Conservation (phyloP, 148 eudicot species). For the Rhododendron ferrugineum region DNA sequence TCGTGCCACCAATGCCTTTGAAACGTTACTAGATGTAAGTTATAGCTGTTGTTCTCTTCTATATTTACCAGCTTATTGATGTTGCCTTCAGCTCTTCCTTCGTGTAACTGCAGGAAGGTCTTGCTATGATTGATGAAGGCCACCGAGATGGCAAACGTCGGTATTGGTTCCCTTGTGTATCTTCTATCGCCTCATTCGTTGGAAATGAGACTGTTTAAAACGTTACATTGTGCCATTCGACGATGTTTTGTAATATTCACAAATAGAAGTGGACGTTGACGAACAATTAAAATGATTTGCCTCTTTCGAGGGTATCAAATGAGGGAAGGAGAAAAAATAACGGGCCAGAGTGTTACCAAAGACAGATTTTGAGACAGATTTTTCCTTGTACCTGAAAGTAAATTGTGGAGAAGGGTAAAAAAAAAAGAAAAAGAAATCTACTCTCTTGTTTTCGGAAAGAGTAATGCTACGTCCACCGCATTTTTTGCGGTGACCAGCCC, state of each 20-base stretch:
- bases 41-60: not conserved
- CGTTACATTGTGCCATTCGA: not conserved
- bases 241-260: not conserved
- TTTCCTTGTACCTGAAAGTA: not conserved
- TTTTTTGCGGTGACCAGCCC: too few species aligned
- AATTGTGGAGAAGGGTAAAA: not conserved
- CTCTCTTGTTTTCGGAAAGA: not conserved
- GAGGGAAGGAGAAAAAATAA: not conserved
- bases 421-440: not conserved
- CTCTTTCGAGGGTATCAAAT: not conserved
- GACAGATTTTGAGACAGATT: not conserved
- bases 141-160: constrained; percentile 79
- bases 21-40: constrained; percentile 73
- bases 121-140: constrained; percentile 97
- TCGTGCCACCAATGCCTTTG: constrained; percentile 92
- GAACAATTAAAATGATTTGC: not conserved
- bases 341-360: not conserved
- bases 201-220: constrained; percentile 45
- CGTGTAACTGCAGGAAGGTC: constrained; percentile 60
- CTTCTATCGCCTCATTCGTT: constrained; percentile 63
- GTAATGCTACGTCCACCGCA: too few species aligned
- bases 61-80: not conserved
- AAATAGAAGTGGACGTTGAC: not conserved
- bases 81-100: not conserved
- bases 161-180: constrained; percentile 96